These are phyloP conservation scores for Yamadazyma friedrichii DNA, from an alignment of 1,139 yeast species.

Conservation along the genomic window DNA sequence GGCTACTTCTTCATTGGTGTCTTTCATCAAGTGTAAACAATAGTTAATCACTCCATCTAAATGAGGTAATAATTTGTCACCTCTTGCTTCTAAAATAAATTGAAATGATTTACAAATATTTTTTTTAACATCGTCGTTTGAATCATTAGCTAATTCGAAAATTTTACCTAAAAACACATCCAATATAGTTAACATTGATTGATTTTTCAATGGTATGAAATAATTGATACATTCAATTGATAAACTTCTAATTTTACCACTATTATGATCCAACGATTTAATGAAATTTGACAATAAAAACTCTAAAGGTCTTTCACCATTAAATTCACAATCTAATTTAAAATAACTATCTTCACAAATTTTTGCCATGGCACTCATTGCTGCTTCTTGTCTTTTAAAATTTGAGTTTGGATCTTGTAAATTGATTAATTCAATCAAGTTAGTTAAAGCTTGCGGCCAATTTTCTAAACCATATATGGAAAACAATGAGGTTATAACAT, in stretches of 20 bases:
- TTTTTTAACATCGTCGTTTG: conserved; percentile 59
- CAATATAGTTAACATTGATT: conserved; percentile 59
- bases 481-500: conserved; percentile 81
- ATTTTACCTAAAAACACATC: conserved; percentile 65
- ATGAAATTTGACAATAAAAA: conserved; percentile 66
- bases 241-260: conserved; percentile 57
- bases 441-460: conserved; percentile 77
- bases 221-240: conserved; percentile 75
- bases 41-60: conserved; percentile 81
- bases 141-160: conserved; percentile 63
- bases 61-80: conserved; percentile 79
- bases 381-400: conserved; percentile 51
- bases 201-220: conserved; percentile 67
- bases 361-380: conserved; percentile 78
- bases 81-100: conserved; percentile 70
- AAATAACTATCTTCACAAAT: conserved; percentile 82
- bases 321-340: conserved; percentile 57
- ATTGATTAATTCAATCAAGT: conserved; percentile 57
- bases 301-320: conserved; percentile 68
- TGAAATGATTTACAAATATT: conserved; percentile 80
- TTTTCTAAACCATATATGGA: conserved; percentile 64
- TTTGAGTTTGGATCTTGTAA: conserved; percentile 25
- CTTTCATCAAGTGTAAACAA: conserved; percentile 76
- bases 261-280: conserved; percentile 40
- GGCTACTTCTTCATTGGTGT: conserved; percentile 66